Base-by-base conservation (phyloP, 148 eudicot species). In the Silene conica region DNA sequence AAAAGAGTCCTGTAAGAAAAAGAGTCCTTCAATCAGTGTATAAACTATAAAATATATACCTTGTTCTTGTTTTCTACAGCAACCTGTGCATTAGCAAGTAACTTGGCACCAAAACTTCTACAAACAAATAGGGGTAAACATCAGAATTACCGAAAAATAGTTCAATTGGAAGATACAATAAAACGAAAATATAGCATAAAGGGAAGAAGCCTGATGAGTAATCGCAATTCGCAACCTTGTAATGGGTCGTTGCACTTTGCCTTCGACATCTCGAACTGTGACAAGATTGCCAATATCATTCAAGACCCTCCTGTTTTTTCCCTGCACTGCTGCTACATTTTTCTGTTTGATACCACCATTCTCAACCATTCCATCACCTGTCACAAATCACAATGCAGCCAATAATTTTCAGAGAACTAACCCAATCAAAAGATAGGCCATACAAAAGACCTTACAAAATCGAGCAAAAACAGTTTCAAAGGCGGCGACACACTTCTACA, bases 11-110 rank as follows among this genome's bases (percentile, higher is more conserved):
- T 31, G 2, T 31, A 31, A 5, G 34, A 31, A 31, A 31, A 31
- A 2, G 34, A 31, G 34, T 31, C 34, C 4, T 31, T 31, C 1
- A 3, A 31, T 31, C 34, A 5, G 34, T 31, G 2, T 31, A 31
- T 3, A 5, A 31, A 31, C 5, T 31, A 31, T 38, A 34, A 34
- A 34, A 1, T 3, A 22, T 38, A 74, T 11, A 66, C 68, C 73
- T 74, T 78, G 89, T 63, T 85, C 50, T 82, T 83, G 52, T 87
- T 81, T 5, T 83, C 85, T 16, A 85, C 97, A 34, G 76, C 85
- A 9, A 80, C 83, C 46, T 89, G 95, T 60, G 92, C 90, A 64
- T 91, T 89, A 3, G 93, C 97, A 18, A 90, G 84, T 77, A 92
- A 81, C 69, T 87, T 82, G 31, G 82, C 84, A 63, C 85, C 71